Evolutionary conservation across 2,329 filamentous ascomycete genomes (phyloP).

Genomic region (Aspergillus puulaauensis): DNA sequence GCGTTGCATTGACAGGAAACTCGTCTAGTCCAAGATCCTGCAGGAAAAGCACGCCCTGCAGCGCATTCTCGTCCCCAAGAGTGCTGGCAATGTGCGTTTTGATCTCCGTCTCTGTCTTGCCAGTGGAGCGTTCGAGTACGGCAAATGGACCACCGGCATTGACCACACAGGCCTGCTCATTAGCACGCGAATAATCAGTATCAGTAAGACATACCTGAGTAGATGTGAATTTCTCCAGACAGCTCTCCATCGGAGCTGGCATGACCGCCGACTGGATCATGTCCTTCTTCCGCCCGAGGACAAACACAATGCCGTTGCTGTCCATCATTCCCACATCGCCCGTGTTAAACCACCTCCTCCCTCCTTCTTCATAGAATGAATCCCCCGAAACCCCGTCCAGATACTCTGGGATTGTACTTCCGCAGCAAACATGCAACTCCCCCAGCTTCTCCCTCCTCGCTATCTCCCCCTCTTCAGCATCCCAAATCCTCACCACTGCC

Average conservation of each 20-base stretch:
- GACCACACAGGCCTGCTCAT: background rate
- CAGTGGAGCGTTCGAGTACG: background rate
- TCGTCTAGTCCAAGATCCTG: background rate
- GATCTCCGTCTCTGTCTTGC: background rate
- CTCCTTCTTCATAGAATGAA: background rate
- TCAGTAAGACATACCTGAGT: background rate
- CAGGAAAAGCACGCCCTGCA: background rate
- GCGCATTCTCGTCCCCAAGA: background rate
- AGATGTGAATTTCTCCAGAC: background rate
- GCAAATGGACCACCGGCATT: background rate
- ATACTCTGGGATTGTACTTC: background rate
- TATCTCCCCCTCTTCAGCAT: background rate
- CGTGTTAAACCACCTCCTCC: background rate
- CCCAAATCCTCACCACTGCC: background rate
- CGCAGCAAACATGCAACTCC: background rate
- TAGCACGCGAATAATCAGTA: too few species aligned
- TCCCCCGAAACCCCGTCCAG: background rate
- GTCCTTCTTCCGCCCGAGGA: background rate
- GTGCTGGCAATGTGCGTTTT: background rate
- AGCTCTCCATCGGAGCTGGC: conserved; percentile 1
- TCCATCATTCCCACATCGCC: conserved; percentile 1
- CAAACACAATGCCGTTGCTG: background rate
- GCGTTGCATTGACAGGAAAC: conserved; percentile 4
- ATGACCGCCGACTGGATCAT: background rate
- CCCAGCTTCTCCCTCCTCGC: background rate